Base-by-base conservation (phyloP, 106 monocot genomes). In the Cymbidium sinense region DNA sequence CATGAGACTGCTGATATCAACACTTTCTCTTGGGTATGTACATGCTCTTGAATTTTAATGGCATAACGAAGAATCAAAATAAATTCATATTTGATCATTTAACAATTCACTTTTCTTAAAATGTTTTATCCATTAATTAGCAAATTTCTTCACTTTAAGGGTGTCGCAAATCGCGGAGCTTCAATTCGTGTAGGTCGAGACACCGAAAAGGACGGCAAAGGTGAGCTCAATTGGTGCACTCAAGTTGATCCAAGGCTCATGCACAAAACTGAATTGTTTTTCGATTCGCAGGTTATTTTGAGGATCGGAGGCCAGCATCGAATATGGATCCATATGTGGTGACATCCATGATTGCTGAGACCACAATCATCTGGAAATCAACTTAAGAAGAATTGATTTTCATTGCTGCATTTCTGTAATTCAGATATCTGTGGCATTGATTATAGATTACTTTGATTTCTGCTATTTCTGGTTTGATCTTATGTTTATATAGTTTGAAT, bases 1-100 rank as follows among this genome's bases (percentile, higher is more conserved):
- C 91, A 91, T 52, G 88, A 91, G 80, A 91, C 88, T 52, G 91
- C 91, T 51, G 78, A 86, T 64, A 91, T 86, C 74, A 84, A 89
- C 83, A 92, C 81, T 54, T 88, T 88, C 83, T 55, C 43, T 69
- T 92, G 88, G 88, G 91, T 92, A 81, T 50, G 18, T n/a, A n/a
- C n/a, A n/a, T n/a, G n/a, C n/a, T n/a, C n/a, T n/a, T n/a, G n/a
- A n/a, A n/a, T n/a, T n/a, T n/a, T n/a, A n/a, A n/a, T n/a, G n/a
- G n/a, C 12, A 47, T 13, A 13, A 47, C 13, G 47, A 13, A 15
- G 11, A 47, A 47, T 47, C 11, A 2, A 15, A 47, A 47, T 13
- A 47, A 47, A 2, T 13, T 47, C 47, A 13, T 47, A 1, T 39
- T 47, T 47, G 47, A 47, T 47, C 47, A 47, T 47, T 15, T 47